phyloP scores from a whole-genome alignment of 768 basidiomycete genomes.

The Hygrophoropsis aurantiaca region DNA sequence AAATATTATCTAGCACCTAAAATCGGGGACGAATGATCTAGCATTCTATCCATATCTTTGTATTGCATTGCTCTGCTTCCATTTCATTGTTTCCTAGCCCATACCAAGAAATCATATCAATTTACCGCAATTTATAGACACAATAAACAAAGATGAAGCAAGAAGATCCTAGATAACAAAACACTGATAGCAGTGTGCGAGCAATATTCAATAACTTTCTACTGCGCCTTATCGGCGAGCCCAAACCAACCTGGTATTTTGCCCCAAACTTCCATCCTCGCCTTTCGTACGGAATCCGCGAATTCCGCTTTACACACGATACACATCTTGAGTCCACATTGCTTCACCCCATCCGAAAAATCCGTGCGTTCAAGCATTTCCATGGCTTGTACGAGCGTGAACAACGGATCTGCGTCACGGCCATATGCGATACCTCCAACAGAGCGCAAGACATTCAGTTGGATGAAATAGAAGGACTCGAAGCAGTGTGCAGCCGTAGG shows the following conservation, averaged over 20 bases:
- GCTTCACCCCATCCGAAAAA: slow-evolving; percentile 60
- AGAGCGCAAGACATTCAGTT: slow-evolving; percentile 67
- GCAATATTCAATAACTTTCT: too few relatives aligned
- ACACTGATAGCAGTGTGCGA: too few relatives aligned
- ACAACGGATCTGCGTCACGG: slow-evolving; percentile 73
- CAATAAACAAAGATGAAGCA: too few relatives aligned
- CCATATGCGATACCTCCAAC: slow-evolving; percentile 72
- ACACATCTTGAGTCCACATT: slow-evolving; percentile 57
- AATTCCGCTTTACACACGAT: slow-evolving; percentile 51
- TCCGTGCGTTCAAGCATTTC: slow-evolving; percentile 75
- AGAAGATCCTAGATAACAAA: too few relatives aligned
- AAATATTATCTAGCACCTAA: slow-evolving; percentile 97
- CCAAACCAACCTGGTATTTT: slow-evolving; percentile 67
- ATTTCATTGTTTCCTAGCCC: slow-evolving; percentile 2
- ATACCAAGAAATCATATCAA: slow-evolving; percentile 4
- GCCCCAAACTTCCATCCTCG: slow-evolving; percentile 62
- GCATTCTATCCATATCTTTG: background rate
- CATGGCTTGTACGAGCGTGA: slow-evolving; percentile 62
- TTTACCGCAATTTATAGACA: slow-evolving; percentile 1
- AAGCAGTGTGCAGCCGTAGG: slow-evolving; percentile 41
- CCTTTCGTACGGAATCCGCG: slow-evolving; percentile 36
- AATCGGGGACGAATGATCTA: slow-evolving; percentile 75
- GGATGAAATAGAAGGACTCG: slow-evolving; percentile 76
- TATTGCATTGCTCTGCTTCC: background rate
- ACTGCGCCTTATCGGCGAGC: slow-evolving; percentile 25